Evolutionary conservation across 1,284 basidiomycete genomes (phyloP).

Genomic region (Irpex sp.): DNA sequence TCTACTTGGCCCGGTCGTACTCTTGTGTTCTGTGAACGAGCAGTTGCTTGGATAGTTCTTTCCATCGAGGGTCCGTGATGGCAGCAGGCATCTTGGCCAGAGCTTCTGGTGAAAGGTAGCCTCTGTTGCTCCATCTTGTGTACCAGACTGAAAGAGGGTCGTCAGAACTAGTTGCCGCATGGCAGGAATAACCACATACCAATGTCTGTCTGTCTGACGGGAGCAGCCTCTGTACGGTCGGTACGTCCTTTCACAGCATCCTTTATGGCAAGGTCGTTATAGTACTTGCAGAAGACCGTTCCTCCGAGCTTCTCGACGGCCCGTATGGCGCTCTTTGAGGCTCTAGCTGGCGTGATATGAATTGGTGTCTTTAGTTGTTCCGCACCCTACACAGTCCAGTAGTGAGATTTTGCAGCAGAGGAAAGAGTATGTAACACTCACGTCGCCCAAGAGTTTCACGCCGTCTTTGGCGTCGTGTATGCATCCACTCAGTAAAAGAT

Average conservation of each 20-base stretch:
- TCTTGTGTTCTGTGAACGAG: slow-evolving; percentile 54
- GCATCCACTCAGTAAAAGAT: slow-evolving; percentile 81
- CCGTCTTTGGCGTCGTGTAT: slow-evolving; percentile 87
- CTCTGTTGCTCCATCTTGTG: slow-evolving; percentile 65
- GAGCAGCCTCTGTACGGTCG: slow-evolving; percentile 68
- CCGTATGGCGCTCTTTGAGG: slow-evolving; percentile 80
- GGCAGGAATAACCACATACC: slow-evolving; percentile 42
- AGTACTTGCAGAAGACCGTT: slow-evolving; percentile 85
- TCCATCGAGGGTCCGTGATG: slow-evolving; percentile 65
- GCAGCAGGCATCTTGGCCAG: slow-evolving; percentile 44
- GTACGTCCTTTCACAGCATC: slow-evolving; percentile 74
- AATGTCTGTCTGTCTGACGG: slow-evolving; percentile 82
- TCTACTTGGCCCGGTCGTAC: slow-evolving; percentile 40
- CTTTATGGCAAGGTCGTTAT: slow-evolving; percentile 80
- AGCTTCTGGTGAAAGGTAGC: slow-evolving; percentile 61
- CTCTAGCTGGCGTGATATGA: slow-evolving; percentile 80
- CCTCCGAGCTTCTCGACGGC: slow-evolving; percentile 84
- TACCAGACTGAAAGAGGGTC: slow-evolving; percentile 59
- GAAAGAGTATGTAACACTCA: slow-evolving; percentile 31
- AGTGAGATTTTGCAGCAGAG: background rate
- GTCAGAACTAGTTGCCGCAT: slow-evolving; percentile 2
- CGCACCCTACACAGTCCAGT: slow-evolving; percentile 45
- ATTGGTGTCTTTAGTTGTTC: slow-evolving; percentile 69
- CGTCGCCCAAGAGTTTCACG: slow-evolving; percentile 86
- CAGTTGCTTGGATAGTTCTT: slow-evolving; percentile 53